Base-by-base conservation (phyloP, 2,329 filamentous ascomycete species). In the Emmonsia crescens region DNA sequence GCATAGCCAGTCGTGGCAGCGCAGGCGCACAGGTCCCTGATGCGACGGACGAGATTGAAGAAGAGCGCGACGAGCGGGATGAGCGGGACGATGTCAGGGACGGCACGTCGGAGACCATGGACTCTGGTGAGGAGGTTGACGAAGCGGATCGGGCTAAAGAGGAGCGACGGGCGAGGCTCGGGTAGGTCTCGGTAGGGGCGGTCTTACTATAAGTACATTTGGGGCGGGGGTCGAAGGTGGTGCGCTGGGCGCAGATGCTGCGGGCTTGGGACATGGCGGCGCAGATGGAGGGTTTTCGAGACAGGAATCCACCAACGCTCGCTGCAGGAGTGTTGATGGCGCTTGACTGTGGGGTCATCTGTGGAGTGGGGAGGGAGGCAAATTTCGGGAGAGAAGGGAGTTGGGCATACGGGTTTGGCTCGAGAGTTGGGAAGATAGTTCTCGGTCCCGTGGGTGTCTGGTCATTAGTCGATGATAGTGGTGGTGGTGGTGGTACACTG, bases 101-200 rank as follows among this genome's bases (percentile, higher is more conserved):
- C 42, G 82, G 83, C 60, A 78, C 78, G 70, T 86, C 84, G 33
- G 83, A 85, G 42, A 85, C 73, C 80, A 85, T 83, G 40, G 84
- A 86, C 65, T 85, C 83, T n/a, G 84, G 84, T 51, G 80, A 83
- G 9, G 79, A 82, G 24, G 73, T 73, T 52, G 78, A 82, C 3
- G 82, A 84, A 31, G 78, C 77, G 27, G 80, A 80, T 61, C 76
- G 80, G 61, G 78, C 77, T 65, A 79, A 72, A 63, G 79, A 82
- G 21, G 69, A 79, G 68, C 71, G 78, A 62, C 80, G 75, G 76
- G 73, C 66, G 77, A 80, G 63, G 72, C 76, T 66, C 72, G 79
- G 60, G 14, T 79, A 79, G 21, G 77, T 76, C 68, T 82, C 79
- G 64, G 74, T 71, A 64, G 74, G 76, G 64, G 72, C 74, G 68